These are phyloP conservation scores for Zhuliangozyma blackwelliae DNA, from an alignment of 1,139 yeast species.

Conservation along the genomic window DNA sequence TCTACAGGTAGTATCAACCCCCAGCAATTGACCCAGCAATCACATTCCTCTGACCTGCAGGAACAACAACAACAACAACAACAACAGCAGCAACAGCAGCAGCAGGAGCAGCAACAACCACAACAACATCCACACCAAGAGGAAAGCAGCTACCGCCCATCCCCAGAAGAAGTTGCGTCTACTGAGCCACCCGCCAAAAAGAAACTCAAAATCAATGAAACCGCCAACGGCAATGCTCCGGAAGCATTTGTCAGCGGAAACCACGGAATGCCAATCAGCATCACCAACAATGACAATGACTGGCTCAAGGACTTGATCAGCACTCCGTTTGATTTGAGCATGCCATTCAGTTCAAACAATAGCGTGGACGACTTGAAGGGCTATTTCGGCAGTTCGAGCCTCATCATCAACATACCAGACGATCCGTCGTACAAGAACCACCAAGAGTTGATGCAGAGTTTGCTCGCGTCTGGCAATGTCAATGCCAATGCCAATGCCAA, in stretches of 20 bases:
- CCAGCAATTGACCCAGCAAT: background rate
- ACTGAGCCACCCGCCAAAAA: background rate
- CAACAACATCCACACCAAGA: background rate
- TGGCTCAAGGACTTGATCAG: constrained; percentile 68
- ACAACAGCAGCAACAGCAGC: background rate
- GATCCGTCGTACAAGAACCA: background rate
- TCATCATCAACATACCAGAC: constrained; percentile 1
- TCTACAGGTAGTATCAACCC: constrained; percentile 4
- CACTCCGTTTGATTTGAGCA: constrained; percentile 48
- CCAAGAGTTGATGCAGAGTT: background rate
- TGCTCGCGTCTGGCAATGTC: too few species aligned
- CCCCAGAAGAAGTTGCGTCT: background rate
- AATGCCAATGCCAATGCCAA: background rate
- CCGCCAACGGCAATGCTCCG: background rate
- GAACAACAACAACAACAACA: too few species aligned
- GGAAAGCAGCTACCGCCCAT: background rate
- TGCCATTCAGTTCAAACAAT: constrained; percentile 9
- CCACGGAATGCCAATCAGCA: constrained; percentile 10
- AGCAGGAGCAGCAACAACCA: background rate
- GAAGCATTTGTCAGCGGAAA: constrained; percentile 6
- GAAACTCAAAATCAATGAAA: constrained; percentile 1
- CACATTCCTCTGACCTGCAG: too few species aligned
- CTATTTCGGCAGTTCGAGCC: constrained; percentile 7
- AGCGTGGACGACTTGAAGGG: constrained; percentile 10
- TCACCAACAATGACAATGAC: constrained; percentile 34